Percentiles rank a stretch among this genome's conserved stretches.
Evolutionary conservation across 805 yeast species (phyloP).

Genomic region (Saccharomycopsis synnaedendra): DNA sequence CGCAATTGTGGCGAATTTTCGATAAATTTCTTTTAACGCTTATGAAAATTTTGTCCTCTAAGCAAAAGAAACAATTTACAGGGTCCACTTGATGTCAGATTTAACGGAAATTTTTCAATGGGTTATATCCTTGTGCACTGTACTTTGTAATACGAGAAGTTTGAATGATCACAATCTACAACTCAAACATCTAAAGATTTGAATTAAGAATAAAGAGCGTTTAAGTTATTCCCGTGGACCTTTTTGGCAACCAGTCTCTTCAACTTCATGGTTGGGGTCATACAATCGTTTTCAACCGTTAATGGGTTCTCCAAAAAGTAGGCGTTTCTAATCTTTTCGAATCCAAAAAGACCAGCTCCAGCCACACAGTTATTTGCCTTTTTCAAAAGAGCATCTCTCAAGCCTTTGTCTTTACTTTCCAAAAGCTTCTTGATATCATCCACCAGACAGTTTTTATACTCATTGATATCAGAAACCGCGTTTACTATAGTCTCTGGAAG

Average conservation of each 20-base stretch:
- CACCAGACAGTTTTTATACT: no score
- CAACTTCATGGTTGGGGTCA: constrained; percentile 59
- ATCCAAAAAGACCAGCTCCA: constrained; percentile 38
- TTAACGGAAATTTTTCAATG: background rate
- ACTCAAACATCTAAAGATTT: background rate
- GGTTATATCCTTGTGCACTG: background rate
- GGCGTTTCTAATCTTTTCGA: constrained; percentile 51
- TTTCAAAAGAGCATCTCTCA: constrained; percentile 20
- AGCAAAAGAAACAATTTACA: no score
- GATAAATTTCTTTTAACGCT: no score
- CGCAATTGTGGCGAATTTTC: no score
- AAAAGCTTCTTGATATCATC: constrained; percentile 1
- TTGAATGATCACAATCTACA: background rate
- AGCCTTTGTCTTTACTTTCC: constrained; percentile 4
- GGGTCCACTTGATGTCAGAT: background rate
- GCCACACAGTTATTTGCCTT: constrained; percentile 29
- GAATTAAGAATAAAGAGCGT: background rate
- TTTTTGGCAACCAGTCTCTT: constrained; percentile 33
- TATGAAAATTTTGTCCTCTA: no score
- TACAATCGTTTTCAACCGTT: constrained; percentile 44
- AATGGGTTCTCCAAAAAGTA: constrained; percentile 46
- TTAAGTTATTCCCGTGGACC: constrained; percentile 25
- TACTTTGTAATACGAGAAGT: background rate
- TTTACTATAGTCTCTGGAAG: constrained; percentile 26
- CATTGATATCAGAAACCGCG: background rate